Evolutionary conservation across 1,284 basidiomycete species (phyloP).

Genomic region (Golubevia pallescens): DNA sequence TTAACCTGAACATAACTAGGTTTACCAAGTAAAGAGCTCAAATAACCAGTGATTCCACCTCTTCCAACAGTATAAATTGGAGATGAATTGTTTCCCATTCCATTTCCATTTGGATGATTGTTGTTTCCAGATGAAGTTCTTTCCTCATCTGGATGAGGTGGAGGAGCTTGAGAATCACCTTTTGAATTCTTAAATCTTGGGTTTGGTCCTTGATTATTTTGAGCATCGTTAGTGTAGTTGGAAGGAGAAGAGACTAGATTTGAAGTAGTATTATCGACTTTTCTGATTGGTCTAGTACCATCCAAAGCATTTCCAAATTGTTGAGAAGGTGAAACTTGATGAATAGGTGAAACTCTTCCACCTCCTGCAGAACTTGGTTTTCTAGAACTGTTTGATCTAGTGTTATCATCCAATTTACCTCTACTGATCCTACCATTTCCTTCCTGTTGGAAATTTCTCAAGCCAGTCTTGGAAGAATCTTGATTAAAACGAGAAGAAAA

Average conservation of each 20-base stretch:
- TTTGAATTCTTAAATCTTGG: background rate
- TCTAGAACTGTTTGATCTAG: background rate
- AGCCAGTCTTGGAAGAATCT: background rate
- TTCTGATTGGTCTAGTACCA: conserved; percentile 16
- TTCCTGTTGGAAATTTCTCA: background rate
- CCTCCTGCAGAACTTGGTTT: background rate
- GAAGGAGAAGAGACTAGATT: background rate
- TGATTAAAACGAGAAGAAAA: background rate
- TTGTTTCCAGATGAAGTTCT: too few species aligned
- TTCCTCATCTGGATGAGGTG: too few species aligned
- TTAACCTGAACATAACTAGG: conserved; percentile 1
- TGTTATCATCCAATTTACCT: background rate
- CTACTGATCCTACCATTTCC: background rate
- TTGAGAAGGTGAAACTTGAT: conserved; percentile 10
- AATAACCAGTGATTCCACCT: conserved; percentile 3
- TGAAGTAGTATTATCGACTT: background rate
- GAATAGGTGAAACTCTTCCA: conserved; percentile 4
- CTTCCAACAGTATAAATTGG: background rate
- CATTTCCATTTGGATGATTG: background rate
- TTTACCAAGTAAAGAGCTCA: background rate
- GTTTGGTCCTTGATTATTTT: background rate
- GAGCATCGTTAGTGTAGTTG: background rate
- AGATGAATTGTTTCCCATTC: background rate
- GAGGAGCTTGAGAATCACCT: background rate
- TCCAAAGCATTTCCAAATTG: conserved; percentile 49